Evolutionary conservation across 345 rosid species (phyloP), one percentile per base, ranked within the genome.

Genomic region (Conringia planisiliqua): DNA sequence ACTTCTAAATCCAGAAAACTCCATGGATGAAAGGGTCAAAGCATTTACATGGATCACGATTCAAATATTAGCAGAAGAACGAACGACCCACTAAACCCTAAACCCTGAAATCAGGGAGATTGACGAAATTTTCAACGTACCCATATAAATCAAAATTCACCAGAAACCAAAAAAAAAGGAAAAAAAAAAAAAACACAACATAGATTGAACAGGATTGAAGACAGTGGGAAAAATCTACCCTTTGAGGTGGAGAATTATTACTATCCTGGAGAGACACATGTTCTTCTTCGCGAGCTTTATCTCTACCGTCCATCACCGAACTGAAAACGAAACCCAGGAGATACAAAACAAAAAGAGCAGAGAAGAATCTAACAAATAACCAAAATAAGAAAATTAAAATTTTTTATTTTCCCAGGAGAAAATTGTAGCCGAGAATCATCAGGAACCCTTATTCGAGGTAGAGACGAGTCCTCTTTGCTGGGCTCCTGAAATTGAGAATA

Each of bases 401-500:
- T 1, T 10, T 36, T 9, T 20, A 26, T 29, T 62, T 26, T 22
- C 0, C 54, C 46, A 63, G 29, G 47, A 58, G 52, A 54, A 35
- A 68, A n/a, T 32, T 63, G 68, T 64, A 11, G 70, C 1, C 1
- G 20, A 48, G 24, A 38, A 76, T 43, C 16, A 55, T 39, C 62
- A 58, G 72, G 73, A 77, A 77, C 77, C 76, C 72, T 47, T 20
- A 44, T 9, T 47, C 0, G 52, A 65, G 66, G 65, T 55, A 22
- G 55, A 65, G 74, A 75, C 3, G 62, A 68, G 58, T 62, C 65
- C 33, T 62, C 75, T 52, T 42, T 62, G 43, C 60, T 70, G 59
- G 75, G 75, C 62, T 70, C 79, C 71, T 69, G 75, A 62, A 63
- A 69, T 63, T 56, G 80, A 69, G 16, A 30, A 26, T 24, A 43